Base-by-base conservation (phyloP, 2,329 filamentous ascomycete species). In the Xylariaceae sp. region DNA sequence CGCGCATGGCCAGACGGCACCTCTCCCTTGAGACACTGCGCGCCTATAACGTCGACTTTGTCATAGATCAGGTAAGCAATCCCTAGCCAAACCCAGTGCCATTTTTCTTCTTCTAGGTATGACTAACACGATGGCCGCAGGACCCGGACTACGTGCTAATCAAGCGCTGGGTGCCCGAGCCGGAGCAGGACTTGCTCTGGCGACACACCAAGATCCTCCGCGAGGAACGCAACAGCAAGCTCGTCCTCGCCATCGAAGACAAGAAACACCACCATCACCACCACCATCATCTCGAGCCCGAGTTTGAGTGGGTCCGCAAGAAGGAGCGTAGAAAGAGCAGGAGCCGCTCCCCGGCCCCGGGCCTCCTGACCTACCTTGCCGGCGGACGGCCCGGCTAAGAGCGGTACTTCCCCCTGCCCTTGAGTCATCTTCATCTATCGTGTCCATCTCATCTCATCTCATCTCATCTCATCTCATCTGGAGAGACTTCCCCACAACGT, bases 81-180 rank as follows among this genome's bases (percentile, higher is more conserved):
- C 34, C 19, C 19, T 19, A 19, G 19, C 19, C 19, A 19, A 19
- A 19, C 19, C 19, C 19, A 19, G 19, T 42, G 34, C 35, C 30
- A 29, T 6, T 6, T 8, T 8, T 40, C 34, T 19, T 7, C 37
- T 41, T 31, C 30, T 35, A 4, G 5, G 2, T 3, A 4, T 6
- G 5, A 37, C 53, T 56, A 50, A 56, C 30, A 2, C 34, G 30
- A 34, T 9, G 35, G 12, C 30, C 6, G 45, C 61, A 84, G 76
- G 85, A 91, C 64, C 78, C 81, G 19, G 83, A 87, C 46, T 91
- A 83, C 62, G 75, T 91, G 53, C 71, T 91, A 56, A 87, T 91
- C 72, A 88, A 87, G 70, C 78, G 83, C 53, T 88, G 83, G 82
- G 83, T 91, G 50, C 80, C 82, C 3, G 84, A 89, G 62, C 80